A percentile compares a stretch with the other conserved stretches of the same genome.
Evolutionary conservation across 768 basidiomycete genomes (phyloP).

Genomic region (Hydnum rufescens): DNA sequence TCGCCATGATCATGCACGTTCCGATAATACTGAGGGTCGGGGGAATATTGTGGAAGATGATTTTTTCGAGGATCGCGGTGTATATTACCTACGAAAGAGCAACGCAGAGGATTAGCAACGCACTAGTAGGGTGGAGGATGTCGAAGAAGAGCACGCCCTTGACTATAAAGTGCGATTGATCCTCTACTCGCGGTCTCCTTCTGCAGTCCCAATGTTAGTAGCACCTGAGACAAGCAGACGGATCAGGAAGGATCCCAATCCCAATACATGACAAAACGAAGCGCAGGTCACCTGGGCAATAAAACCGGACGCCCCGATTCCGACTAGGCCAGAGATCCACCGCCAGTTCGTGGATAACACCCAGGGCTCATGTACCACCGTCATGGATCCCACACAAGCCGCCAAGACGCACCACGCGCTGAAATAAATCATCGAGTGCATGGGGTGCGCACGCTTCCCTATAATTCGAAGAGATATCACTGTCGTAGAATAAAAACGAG

Average conservation of each 20-base stretch:
- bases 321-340: conserved; percentile 12
- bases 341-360: conserved; percentile 11
- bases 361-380: conserved; percentile 13
- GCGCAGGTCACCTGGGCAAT: conserved; percentile 17
- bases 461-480: conserved; percentile 42
- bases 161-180: conserved; percentile 38
- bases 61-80: conserved; percentile 39
- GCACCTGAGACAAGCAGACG: conserved; percentile 18
- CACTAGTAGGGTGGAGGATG: neutral
- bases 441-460: conserved; percentile 52
- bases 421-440: conserved; percentile 54
- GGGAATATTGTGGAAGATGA: conserved; percentile 43
- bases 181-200: conserved; percentile 46
- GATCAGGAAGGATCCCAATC: neutral
- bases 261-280: neutral
- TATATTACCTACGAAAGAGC: conserved; percentile 42
- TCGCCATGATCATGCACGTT: conserved; percentile 38
- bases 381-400: conserved; percentile 9
- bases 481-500: too few relatives aligned
- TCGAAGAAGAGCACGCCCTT: conserved; percentile 19
- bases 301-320: conserved; percentile 23
- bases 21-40: conserved; percentile 41
- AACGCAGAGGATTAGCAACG: neutral
- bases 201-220: conserved; percentile 42
- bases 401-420: conserved; percentile 33